A percentile compares a stretch with the other conserved stretches of the same genome.
Conservation (phyloP, 2,329 filamentous ascomycete species). For the Aureobasidium subglaciale region DNA sequence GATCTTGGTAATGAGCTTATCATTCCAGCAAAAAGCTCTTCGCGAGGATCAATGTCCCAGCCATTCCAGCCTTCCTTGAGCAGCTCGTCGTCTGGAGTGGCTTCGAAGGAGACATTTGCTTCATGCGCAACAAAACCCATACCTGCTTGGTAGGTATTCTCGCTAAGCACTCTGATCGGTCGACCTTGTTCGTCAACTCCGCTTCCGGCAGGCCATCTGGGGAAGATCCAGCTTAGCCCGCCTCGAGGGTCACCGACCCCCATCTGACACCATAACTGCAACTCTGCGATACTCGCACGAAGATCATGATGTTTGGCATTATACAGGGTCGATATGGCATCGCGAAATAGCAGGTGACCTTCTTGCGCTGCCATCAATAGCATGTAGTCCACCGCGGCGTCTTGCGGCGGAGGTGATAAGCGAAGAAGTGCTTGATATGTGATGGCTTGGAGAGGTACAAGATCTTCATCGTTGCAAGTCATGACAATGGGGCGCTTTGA, state of each 20-base stretch:
- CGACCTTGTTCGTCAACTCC: constrained; percentile 63
- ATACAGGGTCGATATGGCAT: constrained; percentile 64
- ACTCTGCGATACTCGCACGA: constrained; percentile 70
- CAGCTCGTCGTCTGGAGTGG: constrained; percentile 49
- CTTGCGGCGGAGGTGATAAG: constrained; percentile 57
- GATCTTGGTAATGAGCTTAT: neutral
- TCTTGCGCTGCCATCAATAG: constrained; percentile 79
- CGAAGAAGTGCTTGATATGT: constrained; percentile 79
- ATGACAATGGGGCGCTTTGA: constrained; percentile 90
- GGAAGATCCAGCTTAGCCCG: constrained; percentile 83
- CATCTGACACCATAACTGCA: constrained; percentile 97
- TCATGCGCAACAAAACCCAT: constrained; percentile 62
- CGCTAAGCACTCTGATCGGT: constrained; percentile 69
- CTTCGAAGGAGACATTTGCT: constrained; percentile 30
- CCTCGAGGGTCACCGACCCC: constrained; percentile 82
- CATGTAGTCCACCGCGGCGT: constrained; percentile 71
- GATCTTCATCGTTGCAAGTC: constrained; percentile 86
- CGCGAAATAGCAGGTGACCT: constrained; percentile 68
- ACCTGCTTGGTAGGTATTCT: constrained; percentile 66
- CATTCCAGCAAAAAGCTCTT: constrained; percentile 17
- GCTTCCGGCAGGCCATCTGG: constrained; percentile 64
- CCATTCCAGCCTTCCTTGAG: constrained; percentile 59
- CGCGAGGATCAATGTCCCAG: constrained; percentile 48
- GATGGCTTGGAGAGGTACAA: constrained; percentile 68
- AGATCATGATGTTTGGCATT: constrained; percentile 63